Conservation (phyloP, 805 yeast genomes). For the Teunomyces pallodes region DNA sequence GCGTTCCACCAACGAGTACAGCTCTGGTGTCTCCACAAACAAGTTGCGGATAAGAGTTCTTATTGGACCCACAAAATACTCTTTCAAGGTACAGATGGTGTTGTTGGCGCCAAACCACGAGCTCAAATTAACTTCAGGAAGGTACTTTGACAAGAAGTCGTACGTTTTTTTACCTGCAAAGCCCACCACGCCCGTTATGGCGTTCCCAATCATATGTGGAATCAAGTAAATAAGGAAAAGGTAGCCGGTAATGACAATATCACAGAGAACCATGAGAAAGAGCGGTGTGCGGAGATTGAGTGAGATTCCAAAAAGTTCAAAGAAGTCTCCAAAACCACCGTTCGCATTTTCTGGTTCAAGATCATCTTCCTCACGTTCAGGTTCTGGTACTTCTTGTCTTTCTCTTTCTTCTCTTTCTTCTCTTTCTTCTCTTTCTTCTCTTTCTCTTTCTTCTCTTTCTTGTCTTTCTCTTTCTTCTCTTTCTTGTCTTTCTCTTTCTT, state of each 20-base stretch:
- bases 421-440: too few species aligned
- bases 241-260: conserved; percentile 32
- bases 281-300: conserved; percentile 36
- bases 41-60: conserved; percentile 14
- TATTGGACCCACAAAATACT: conserved; percentile 14
- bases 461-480: too few species aligned
- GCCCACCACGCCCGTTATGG: not conserved
- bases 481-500: too few species aligned
- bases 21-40: conserved; percentile 14
- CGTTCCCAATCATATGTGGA: conserved; percentile 46
- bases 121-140: not conserved
- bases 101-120: too few species aligned
- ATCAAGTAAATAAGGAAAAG: conserved; percentile 43
- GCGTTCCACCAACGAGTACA: conserved; percentile 37
- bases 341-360: conserved; percentile 9
- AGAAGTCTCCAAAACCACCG: conserved; percentile 23
- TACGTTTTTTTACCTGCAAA: not conserved
- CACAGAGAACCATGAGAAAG: conserved; percentile 29
- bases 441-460: too few species aligned
- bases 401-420: too few species aligned
- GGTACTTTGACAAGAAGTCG: not conserved
- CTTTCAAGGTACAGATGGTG: too few species aligned
- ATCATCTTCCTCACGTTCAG: not conserved
- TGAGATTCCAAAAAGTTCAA: conserved; percentile 35
- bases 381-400: not conserved